Base-by-base conservation (phyloP, 2,329 filamentous ascomycete genomes). In the Phyllosticta capitalensis region DNA sequence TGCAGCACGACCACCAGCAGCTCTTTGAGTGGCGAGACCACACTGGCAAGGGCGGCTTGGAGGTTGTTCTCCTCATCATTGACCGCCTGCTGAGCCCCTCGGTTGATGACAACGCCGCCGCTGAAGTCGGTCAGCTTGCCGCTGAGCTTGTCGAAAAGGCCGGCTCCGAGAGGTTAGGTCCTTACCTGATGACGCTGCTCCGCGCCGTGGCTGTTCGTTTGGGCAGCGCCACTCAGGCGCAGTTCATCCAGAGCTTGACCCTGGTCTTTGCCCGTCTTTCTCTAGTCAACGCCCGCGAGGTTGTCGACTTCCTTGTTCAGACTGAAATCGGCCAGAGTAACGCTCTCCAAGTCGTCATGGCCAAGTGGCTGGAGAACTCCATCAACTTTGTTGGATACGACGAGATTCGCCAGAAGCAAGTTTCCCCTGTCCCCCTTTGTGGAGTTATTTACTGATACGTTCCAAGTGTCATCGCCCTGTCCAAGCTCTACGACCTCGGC, bases 351-450 rank as follows among this genome's bases (percentile, higher is more conserved):
- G 86, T 96, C 22, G 94, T 99, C 3, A 77, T 97, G 65, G 82
- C 86, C 74, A 96, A 97, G 75, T 99, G 94, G 94, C 79, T 99
- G 0, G 94, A 97, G 76, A 96, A 97, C 74, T 96, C 91, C 3
- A 83, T 95, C 73, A 95, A 88, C 73, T 99, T 99, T 75, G 91
- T 91, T n/a, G 94, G 94, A 12, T 99, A 96, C 67, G 92, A 97
- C 67, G 92, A 96, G 73, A 97, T 97, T 66, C 84, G 92, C 66
- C 90, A 96, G 73, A 99, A 97, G 89, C 92, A 78, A 73, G 85
- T 78, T n/a, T 30, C 17, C 2, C 21, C 7, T 33, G 24, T 45
- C 51, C 22, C 12, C 17, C 20, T 49, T 57, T 62, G 28, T n/a
- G 17, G 12, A 48, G 9, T 52, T 38, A 20, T 28, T n/a, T 33